Percentiles rank a stretch among this genome's conserved stretches.
Evolutionary conservation across 768 basidiomycete species (phyloP).

Genomic region (Mycena floridula): DNA sequence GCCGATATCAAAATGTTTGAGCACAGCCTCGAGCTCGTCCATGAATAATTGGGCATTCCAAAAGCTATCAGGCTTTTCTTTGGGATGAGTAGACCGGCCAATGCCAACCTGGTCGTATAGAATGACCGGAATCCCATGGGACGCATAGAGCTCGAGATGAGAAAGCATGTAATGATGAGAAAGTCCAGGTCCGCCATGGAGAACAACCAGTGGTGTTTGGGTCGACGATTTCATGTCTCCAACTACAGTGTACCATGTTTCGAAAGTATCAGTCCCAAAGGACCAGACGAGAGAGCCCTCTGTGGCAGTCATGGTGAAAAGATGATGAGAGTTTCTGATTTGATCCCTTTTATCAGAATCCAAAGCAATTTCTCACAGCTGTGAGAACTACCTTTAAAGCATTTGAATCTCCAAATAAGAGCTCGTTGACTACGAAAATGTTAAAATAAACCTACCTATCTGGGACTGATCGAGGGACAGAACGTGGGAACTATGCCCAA

Average conservation of each 20-base stretch:
- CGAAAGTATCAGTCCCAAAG: conserved; percentile 15
- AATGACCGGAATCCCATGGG: conserved; percentile 21
- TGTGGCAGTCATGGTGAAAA: not conserved
- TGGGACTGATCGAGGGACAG: too few relatives aligned
- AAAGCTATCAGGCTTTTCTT: conserved; percentile 25
- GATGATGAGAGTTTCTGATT: not conserved
- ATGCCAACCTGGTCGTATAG: conserved; percentile 41
- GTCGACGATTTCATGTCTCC: conserved; percentile 24
- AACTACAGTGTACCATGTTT: conserved; percentile 31
- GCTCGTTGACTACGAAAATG: not conserved
- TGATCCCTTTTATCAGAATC: not conserved
- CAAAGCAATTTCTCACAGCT: not conserved
- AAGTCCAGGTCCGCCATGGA: conserved; percentile 36
- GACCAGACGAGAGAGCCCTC: conserved; percentile 8
- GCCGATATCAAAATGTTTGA: conserved; percentile 25
- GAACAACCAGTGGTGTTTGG: conserved; percentile 24
- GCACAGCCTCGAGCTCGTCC: conserved; percentile 35
- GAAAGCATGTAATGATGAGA: conserved; percentile 22
- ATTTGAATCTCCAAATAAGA: not conserved
- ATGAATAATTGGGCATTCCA: conserved; percentile 37
- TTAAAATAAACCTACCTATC: too few relatives aligned
- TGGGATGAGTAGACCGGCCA: conserved; percentile 32
- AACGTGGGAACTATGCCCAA: too few relatives aligned
- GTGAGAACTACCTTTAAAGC: not conserved
- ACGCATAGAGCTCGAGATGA: not conserved